Percentiles rank a stretch among this genome's conserved stretches.
Conservation (phyloP, 129 eudicot species). For the Pittosporum tobira region DNA sequence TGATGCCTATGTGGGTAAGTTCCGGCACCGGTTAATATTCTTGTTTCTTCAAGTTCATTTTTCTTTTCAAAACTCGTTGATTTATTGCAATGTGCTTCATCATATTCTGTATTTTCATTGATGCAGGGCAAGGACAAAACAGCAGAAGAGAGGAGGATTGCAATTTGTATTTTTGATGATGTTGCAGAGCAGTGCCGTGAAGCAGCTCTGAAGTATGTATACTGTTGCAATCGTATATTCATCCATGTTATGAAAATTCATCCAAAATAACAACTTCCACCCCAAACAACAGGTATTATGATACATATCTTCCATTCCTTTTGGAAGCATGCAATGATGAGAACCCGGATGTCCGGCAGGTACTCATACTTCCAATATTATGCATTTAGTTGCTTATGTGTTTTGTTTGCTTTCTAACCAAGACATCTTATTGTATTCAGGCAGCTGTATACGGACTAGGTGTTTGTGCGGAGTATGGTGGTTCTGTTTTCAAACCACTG, state of each 20-base stretch:
- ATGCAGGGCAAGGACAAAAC: constrained; percentile 93
- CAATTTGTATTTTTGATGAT: constrained; percentile 97
- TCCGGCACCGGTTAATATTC: constrained; percentile 4
- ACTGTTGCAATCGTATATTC: not conserved
- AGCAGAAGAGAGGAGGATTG: constrained; percentile 96
- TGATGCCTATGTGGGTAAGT: constrained; percentile 99
- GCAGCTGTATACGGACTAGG: constrained; percentile 99
- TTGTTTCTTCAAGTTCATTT: not conserved
- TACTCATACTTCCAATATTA: constrained; percentile 13
- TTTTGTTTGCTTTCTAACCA: constrained; percentile 2
- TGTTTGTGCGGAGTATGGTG: constrained; percentile 99
- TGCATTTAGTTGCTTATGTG: not conserved
- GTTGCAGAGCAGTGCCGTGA: constrained; percentile 99
- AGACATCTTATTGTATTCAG: constrained; percentile 26
- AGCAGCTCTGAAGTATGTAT: constrained; percentile 75
- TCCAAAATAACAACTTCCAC: not conserved
- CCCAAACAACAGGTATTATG: constrained; percentile 59
- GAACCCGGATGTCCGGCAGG: constrained; percentile 95
- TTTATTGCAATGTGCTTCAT: not conserved
- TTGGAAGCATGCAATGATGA: constrained; percentile 98
- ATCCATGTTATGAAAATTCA: not conserved
- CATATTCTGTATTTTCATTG: not conserved
- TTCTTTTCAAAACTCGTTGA: not conserved
- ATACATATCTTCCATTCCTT: constrained; percentile 91
- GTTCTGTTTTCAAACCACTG: constrained; percentile 82